Evolutionary conservation across 1,284 basidiomycete species (phyloP).

Genomic region (Microbotryum silenes-acaulis): DNA sequence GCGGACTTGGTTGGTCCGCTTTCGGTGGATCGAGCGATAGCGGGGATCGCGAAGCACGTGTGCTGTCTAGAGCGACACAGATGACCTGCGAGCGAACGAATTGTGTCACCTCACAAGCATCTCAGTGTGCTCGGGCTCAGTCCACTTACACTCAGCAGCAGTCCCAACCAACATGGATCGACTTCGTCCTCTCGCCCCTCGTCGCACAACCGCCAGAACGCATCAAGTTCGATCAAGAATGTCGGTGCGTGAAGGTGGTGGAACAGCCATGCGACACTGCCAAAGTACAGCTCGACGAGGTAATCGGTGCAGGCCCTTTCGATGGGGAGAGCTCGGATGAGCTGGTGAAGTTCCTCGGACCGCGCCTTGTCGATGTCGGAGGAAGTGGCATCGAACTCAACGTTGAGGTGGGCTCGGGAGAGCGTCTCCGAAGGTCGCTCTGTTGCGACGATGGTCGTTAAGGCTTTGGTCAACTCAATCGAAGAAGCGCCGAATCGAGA

Average conservation of each 20-base stretch:
- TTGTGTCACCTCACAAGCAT: not conserved
- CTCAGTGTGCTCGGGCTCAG: not conserved
- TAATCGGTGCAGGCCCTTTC: constrained; percentile 6
- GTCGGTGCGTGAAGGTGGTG: constrained; percentile 20
- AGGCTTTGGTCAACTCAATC: constrained; percentile 24
- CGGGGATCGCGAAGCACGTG: constrained; percentile 23
- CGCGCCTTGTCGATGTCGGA: constrained; percentile 8
- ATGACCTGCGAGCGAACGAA: constrained; percentile 4
- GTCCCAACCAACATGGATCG: constrained; percentile 29
- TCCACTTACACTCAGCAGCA: constrained; percentile 28
- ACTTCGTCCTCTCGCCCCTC: constrained; percentile 17
- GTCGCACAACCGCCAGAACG: constrained; percentile 24
- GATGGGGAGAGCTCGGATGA: constrained; percentile 17
- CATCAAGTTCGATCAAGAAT: constrained; percentile 29
- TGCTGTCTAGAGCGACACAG: constrained; percentile 28
- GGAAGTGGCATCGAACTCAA: constrained; percentile 25
- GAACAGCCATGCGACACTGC: constrained; percentile 28
- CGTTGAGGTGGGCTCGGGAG: constrained; percentile 13
- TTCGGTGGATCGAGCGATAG: constrained; percentile 16
- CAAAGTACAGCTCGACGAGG: constrained; percentile 29
- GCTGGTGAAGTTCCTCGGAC: constrained; percentile 11
- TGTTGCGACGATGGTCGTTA: constrained; percentile 23
- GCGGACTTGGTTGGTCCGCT: constrained; percentile 7
- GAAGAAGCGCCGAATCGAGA: constrained; percentile 17
- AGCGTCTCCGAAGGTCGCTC: not conserved